Conservation (phyloP, 768 basidiomycete genomes). For the Lentinula edodes region DNA sequence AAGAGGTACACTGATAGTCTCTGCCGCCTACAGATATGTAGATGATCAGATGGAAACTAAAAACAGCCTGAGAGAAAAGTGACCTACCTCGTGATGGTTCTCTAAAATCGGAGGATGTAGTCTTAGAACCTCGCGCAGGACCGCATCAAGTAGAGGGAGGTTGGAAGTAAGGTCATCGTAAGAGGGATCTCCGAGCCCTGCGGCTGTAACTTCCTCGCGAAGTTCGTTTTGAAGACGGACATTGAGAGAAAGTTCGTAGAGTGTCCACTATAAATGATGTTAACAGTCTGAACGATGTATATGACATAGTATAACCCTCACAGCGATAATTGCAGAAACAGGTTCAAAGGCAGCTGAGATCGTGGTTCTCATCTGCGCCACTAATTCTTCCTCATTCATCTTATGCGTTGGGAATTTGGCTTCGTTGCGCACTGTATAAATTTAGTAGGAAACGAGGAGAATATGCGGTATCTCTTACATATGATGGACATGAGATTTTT, state of each 20-base stretch:
- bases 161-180: constrained; percentile 45
- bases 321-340: constrained; percentile 29
- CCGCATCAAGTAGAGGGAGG: constrained; percentile 53
- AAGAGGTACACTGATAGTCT: constrained; percentile 50
- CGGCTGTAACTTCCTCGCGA: constrained; percentile 44
- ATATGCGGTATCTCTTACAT: constrained; percentile 27
- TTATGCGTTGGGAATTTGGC: constrained; percentile 28
- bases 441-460: not conserved
- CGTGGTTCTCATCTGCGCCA: constrained; percentile 57
- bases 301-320: constrained; percentile 10
- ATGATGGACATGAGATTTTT: constrained; percentile 51
- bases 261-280: constrained; percentile 45
- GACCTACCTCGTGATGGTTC: constrained; percentile 55
- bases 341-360: constrained; percentile 51
- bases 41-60: constrained; percentile 5
- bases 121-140: constrained; percentile 56
- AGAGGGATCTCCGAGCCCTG: constrained; percentile 34
- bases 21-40: constrained; percentile 33
- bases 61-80: not conserved
- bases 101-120: constrained; percentile 58
- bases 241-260: constrained; percentile 56
- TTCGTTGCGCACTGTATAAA: constrained; percentile 35
- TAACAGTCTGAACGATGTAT: not conserved
- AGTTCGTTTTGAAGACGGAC: constrained; percentile 48
- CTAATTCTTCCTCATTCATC: constrained; percentile 45